A percentile compares a stretch with the other conserved stretches of the same genome.
phyloP scores from a whole-genome alignment of 352 stramenopile species.

The Globisporangium paddicum region DNA sequence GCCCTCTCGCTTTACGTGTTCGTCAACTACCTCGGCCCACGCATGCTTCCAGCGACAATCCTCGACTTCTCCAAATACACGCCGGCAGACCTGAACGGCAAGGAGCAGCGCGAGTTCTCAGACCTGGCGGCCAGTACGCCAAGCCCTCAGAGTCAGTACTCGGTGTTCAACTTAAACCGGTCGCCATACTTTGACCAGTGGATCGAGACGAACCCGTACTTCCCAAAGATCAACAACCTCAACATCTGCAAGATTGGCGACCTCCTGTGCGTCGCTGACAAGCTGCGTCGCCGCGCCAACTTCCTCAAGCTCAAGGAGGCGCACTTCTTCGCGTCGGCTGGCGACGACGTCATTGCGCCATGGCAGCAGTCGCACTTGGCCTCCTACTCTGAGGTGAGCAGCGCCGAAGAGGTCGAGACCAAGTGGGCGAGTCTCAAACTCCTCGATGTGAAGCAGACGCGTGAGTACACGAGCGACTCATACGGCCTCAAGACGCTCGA shows the following conservation, averaged over 20 bases:
- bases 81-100: conserved; percentile 8
- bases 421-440: conserved; percentile 12
- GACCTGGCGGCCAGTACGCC: conserved; percentile 9
- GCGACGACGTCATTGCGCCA: conserved; percentile 15
- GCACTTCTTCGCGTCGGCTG: conserved; percentile 22
- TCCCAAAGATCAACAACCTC: conserved; percentile 8
- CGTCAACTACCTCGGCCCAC: conserved; percentile 7
- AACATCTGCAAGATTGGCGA: neutral
- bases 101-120: conserved; percentile 18
- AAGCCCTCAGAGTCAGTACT: conserved; percentile 8
- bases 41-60: conserved; percentile 2
- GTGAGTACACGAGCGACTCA: conserved; percentile 20
- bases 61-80: conserved; percentile 18
- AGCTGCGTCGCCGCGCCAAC: conserved; percentile 3
- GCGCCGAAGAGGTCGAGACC: conserved; percentile 1
- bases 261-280: neutral
- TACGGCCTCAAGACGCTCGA: conserved; percentile 23
- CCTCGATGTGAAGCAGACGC: conserved; percentile 12
- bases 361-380: conserved; percentile 17
- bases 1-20: conserved; percentile 9
- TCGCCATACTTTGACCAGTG: conserved; percentile 1
- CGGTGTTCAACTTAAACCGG: conserved; percentile 12
- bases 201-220: conserved; percentile 1
- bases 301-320: conserved; percentile 12
- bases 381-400: conserved; percentile 17